Conservation (phyloP, 2,329 filamentous ascomycete genomes). For the Neoascochyta sp. region DNA sequence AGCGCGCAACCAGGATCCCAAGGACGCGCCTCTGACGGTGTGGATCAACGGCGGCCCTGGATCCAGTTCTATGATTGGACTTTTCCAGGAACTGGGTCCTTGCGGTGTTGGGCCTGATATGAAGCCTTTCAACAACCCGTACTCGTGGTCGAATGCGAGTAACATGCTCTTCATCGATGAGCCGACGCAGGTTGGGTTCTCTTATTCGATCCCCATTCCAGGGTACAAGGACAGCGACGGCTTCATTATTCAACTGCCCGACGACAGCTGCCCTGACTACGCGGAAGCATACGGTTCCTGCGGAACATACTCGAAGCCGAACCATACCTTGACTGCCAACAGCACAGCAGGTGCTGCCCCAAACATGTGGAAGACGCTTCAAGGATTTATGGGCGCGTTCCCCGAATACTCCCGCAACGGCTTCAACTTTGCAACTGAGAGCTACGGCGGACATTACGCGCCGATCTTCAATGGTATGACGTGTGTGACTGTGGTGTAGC, state of each 20-base stretch:
- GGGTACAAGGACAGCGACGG: slow-evolving; percentile 36
- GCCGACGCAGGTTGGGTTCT: slow-evolving; percentile 58
- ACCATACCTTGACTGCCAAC: slow-evolving; percentile 51
- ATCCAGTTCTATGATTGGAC: slow-evolving; percentile 55
- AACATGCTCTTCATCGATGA: slow-evolving; percentile 71
- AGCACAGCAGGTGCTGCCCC: slow-evolving; percentile 53
- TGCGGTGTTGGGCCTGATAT: slow-evolving; percentile 49
- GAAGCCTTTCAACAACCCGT: slow-evolving; percentile 56
- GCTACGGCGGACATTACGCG: slow-evolving; percentile 57
- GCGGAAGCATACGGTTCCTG: slow-evolving; percentile 44
- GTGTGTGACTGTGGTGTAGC: slow-evolving; percentile 2
- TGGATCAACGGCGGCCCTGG: slow-evolving; percentile 59
- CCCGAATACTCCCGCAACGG: slow-evolving; percentile 45
- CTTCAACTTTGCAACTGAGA: slow-evolving; percentile 56
- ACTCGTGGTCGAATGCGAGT: slow-evolving; percentile 60
- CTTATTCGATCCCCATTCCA: slow-evolving; percentile 48
- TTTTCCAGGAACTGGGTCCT: slow-evolving; percentile 52
- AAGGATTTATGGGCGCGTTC: slow-evolving; percentile 62
- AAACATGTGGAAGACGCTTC: slow-evolving; percentile 59
- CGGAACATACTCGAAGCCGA: slow-evolving; percentile 55
- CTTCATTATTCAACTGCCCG: slow-evolving; percentile 45
- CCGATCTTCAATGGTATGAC: slow-evolving; percentile 49
- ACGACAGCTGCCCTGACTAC: slow-evolving; percentile 51
- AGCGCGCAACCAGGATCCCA: slow-evolving; percentile 48
- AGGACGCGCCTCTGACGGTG: slow-evolving; percentile 54